Percentiles rank a stretch among this genome's conserved stretches.
These are phyloP conservation scores for Eugenia klotzschiana DNA, from an alignment of 441 rosid species.

Conservation along the genomic window DNA sequence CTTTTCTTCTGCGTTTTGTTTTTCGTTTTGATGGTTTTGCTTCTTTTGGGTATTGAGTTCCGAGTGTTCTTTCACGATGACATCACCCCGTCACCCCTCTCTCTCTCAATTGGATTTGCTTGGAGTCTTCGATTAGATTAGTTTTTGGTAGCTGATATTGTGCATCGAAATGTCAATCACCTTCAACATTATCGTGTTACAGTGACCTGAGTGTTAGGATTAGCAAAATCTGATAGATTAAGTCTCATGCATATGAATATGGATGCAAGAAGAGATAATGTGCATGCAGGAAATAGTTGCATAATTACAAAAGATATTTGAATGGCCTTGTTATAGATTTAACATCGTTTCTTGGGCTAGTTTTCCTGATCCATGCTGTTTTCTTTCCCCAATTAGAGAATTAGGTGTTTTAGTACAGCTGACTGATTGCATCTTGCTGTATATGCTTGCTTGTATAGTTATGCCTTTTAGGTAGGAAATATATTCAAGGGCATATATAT, in stretches of 20 bases:
- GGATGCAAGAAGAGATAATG: neutral
- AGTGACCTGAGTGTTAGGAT: neutral
- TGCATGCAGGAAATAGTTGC: neutral
- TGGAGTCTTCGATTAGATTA: neutral
- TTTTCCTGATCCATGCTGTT: too few species aligned
- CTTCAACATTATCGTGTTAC: neutral
- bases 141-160: neutral
- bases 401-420: too few species aligned
- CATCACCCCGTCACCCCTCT: neutral
- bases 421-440: too few species aligned
- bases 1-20: neutral
- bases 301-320: too few species aligned
- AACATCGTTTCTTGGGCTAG: too few species aligned
- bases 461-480: neutral
- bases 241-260: neutral
- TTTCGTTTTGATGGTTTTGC: neutral
- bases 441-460: neutral
- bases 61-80: neutral
- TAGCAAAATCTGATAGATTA: neutral
- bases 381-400: too few species aligned
- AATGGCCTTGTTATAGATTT: too few species aligned
- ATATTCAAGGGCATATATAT: neutral
- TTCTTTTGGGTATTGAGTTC: neutral
- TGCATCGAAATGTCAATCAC: neutral
- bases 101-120: neutral